phyloP scores from a whole-genome alignment of 2,329 filamentous ascomycete genomes.

The Colletotrichum liriopes region DNA sequence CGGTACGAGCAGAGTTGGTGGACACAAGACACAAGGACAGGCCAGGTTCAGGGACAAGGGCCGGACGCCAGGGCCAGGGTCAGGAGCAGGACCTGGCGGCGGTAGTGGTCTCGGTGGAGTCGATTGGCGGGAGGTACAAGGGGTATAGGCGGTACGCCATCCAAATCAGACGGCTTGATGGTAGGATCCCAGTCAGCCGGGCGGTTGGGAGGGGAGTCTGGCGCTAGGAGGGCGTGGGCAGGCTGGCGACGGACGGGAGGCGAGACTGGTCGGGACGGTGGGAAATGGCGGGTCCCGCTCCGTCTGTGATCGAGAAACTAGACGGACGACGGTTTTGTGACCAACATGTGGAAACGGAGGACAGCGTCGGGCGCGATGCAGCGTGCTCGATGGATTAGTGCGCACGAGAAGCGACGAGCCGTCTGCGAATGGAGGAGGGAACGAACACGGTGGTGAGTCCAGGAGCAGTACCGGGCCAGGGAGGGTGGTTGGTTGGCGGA shows the following conservation, averaged over 20 bases:
- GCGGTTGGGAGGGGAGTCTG: constrained; percentile 32
- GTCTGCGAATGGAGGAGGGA: constrained; percentile 24
- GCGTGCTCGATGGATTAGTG: background rate
- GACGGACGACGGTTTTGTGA: background rate
- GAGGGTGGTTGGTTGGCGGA: constrained; percentile 35
- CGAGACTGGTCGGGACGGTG: constrained; percentile 20
- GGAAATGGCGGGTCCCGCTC: constrained; percentile 11
- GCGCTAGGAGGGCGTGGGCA: constrained; percentile 23
- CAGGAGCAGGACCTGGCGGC: constrained; percentile 35
- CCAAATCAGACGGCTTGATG: constrained; percentile 33
- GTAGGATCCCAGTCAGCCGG: constrained; percentile 39
- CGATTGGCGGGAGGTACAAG: constrained; percentile 41
- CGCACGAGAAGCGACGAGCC: constrained; percentile 19
- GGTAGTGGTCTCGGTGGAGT: constrained; percentile 37
- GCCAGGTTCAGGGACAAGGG: constrained; percentile 39
- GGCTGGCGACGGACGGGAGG: constrained; percentile 30
- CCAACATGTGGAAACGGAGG: constrained; percentile 21
- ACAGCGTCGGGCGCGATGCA: background rate
- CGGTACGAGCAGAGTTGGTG: constrained; percentile 30
- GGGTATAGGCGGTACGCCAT: constrained; percentile 37
- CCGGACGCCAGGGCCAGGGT: constrained; percentile 38
- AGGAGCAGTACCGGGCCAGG: background rate
- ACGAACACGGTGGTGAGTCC: constrained; percentile 30
- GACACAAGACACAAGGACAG: constrained; percentile 35
- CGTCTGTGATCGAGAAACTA: constrained; percentile 18